Evolutionary conservation across 768 basidiomycete species (phyloP).

Genomic region (Russula foetens): DNA sequence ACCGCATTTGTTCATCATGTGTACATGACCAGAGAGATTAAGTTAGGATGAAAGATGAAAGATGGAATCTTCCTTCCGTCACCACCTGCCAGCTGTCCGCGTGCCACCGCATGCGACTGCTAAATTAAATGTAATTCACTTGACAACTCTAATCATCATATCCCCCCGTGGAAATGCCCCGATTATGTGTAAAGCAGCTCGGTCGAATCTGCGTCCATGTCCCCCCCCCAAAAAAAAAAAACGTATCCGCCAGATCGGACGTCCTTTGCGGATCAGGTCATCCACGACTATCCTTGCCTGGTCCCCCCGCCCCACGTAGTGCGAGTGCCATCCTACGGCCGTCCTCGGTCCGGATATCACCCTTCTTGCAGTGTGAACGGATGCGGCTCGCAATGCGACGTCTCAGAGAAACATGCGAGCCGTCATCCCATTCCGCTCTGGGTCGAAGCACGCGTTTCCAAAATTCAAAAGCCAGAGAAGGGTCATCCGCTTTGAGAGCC

Average conservation of each 20-base stretch:
- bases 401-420: slow-evolving; percentile 38
- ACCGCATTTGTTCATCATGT: not conserved
- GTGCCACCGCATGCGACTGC: not conserved
- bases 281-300: not conserved
- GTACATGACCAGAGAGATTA: not conserved
- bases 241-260: slow-evolving; percentile 1
- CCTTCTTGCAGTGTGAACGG: slow-evolving; percentile 23
- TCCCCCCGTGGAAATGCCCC: not conserved
- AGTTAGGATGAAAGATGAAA: not conserved
- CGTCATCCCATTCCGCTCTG: slow-evolving; percentile 41
- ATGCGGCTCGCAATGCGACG: slow-evolving; percentile 32
- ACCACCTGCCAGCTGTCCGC: slow-evolving; percentile 12
- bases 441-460: slow-evolving; percentile 44
- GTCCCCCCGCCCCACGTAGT: slow-evolving; percentile 23
- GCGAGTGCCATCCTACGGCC: slow-evolving; percentile 28
- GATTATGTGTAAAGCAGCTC: slow-evolving; percentile 3
- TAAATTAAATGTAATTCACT: not conserved
- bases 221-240: no score
- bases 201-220: not conserved
- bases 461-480: slow-evolving; percentile 49
- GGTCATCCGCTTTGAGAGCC: slow-evolving; percentile 42
- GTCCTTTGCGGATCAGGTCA: not conserved
- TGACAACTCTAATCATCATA: slow-evolving; percentile 12
- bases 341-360: slow-evolving; percentile 24
- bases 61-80: not conserved